A percentile compares a stretch with the other conserved stretches of the same genome.
These are phyloP conservation scores for Amanita pallidorosea DNA, from an alignment of 768 basidiomycete species.

Conservation along the genomic window DNA sequence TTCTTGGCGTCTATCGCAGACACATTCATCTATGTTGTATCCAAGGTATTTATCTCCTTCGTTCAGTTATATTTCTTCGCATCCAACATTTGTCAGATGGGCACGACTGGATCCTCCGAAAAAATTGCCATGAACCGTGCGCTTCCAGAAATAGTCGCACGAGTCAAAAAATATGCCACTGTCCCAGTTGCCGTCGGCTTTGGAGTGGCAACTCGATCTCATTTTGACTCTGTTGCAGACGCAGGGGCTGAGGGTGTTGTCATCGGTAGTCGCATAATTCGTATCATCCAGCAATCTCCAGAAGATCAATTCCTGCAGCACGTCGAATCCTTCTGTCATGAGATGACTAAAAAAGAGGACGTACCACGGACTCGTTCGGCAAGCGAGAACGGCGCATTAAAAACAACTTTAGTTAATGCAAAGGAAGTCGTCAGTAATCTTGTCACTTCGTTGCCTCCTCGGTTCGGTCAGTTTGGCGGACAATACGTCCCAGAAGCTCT, in stretches of 20 bases:
- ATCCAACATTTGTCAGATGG: slow-evolving; percentile 51
- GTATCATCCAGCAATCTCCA: slow-evolving; percentile 61
- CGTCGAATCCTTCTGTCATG: slow-evolving; percentile 66
- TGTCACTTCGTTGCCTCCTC: slow-evolving; percentile 49
- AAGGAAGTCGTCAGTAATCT: slow-evolving; percentile 13
- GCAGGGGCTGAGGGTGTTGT: slow-evolving; percentile 95
- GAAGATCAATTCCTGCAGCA: slow-evolving; percentile 33
- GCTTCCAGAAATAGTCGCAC: slow-evolving; percentile 75
- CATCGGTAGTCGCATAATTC: slow-evolving; percentile 80
- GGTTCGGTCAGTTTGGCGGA: slow-evolving; percentile 94
- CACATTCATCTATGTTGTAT: slow-evolving; percentile 97
- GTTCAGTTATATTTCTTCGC: slow-evolving; percentile 2
- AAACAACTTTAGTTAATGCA: slow-evolving; percentile 12
- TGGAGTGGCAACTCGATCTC: slow-evolving; percentile 83
- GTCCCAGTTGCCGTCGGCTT: slow-evolving; percentile 94
- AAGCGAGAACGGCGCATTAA: slow-evolving; percentile 7
- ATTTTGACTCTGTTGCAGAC: slow-evolving; percentile 77
- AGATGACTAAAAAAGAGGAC: slow-evolving; percentile 42
- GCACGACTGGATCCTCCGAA: slow-evolving; percentile 89
- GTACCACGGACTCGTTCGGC: slow-evolving; percentile 25
- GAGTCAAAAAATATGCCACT: slow-evolving; percentile 68
- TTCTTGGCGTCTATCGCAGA: slow-evolving; percentile 93
- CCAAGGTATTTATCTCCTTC: slow-evolving; percentile 54
- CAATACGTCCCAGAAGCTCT: slow-evolving; percentile 96
- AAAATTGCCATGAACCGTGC: slow-evolving; percentile 57